These are phyloP conservation scores for Apiotrichum brassicae DNA, from an alignment of 1,284 basidiomycete species.

Conservation along the genomic window DNA sequence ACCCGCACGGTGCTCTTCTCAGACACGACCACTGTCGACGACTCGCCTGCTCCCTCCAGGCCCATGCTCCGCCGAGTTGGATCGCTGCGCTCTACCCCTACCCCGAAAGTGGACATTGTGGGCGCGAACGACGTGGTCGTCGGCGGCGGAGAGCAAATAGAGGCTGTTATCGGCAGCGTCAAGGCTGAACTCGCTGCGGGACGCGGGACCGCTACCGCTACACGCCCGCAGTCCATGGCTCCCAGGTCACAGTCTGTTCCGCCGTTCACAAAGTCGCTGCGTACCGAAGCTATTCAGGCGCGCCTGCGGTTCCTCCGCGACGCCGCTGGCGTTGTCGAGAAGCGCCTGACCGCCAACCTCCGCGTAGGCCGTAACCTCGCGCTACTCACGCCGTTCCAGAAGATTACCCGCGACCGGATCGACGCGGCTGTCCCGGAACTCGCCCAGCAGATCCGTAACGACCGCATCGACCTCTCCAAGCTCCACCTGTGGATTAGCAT, in stretches of 20 bases:
- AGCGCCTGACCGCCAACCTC: conserved; percentile 63
- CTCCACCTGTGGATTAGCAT: conserved; percentile 68
- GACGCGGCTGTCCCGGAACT: conserved; percentile 58
- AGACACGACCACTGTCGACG: neutral
- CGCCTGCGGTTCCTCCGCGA: conserved; percentile 44
- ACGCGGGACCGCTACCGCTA: conserved; percentile 21
- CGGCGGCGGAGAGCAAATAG: conserved; percentile 48
- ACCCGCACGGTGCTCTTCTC: conserved; percentile 5
- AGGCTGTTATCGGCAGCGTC: conserved; percentile 75
- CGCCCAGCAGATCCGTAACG: conserved; percentile 59
- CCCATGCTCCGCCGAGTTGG: conserved; percentile 14
- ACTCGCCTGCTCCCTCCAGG: neutral
- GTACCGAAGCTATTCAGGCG: conserved; percentile 23
- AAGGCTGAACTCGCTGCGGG: conserved; percentile 66
- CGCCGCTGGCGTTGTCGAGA: conserved; percentile 55
- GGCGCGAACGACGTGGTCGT: conserved; percentile 28
- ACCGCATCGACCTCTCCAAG: conserved; percentile 66
- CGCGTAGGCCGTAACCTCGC: conserved; percentile 74
- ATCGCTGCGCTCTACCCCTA: conserved; percentile 10
- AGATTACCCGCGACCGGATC: conserved; percentile 70
- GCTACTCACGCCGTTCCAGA: conserved; percentile 78
- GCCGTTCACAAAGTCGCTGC: conserved; percentile 14
- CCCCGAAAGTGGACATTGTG: conserved; percentile 28
- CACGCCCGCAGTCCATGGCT: conserved; percentile 8
- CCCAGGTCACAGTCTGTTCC: neutral